A percentile compares a stretch with the other conserved stretches of the same genome.
Evolutionary conservation across 2,329 filamentous ascomycete genomes (phyloP).

Genomic region (Fusarium sororula): DNA sequence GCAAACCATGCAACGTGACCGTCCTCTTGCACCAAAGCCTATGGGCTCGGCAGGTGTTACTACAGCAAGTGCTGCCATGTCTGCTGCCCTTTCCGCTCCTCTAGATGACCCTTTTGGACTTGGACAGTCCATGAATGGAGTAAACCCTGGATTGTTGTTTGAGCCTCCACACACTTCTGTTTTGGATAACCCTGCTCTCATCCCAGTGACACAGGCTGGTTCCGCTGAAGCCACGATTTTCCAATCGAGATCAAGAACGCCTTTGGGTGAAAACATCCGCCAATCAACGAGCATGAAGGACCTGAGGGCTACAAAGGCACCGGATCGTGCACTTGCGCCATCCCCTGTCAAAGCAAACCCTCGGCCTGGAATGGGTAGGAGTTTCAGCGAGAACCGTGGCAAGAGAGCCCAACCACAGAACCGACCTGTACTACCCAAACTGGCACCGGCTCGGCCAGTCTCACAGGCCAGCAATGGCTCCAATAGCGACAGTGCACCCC

Average conservation of each 20-base stretch:
- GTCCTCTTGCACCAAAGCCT: constrained; percentile 62
- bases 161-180: constrained; percentile 60
- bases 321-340: constrained; percentile 54
- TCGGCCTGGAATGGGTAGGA: constrained; percentile 62
- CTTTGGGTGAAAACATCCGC: constrained; percentile 51
- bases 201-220: constrained; percentile 42
- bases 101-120: constrained; percentile 63
- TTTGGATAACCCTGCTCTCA: constrained; percentile 52
- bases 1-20: constrained; percentile 53
- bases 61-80: constrained; percentile 46
- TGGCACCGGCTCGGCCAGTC: constrained; percentile 57
- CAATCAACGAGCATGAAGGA: constrained; percentile 58
- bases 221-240: constrained; percentile 43
- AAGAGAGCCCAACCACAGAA: constrained; percentile 51
- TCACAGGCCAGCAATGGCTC: constrained; percentile 46
- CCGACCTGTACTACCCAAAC: constrained; percentile 54
- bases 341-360: constrained; percentile 62
- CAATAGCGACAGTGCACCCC: constrained; percentile 38
- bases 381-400: constrained; percentile 63
- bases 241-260: constrained; percentile 38
- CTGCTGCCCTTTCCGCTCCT: constrained; percentile 53
- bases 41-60: constrained; percentile 45
- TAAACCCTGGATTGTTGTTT: constrained; percentile 69
- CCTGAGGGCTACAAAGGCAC: constrained; percentile 51
- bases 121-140: constrained; percentile 56